Base-by-base conservation (phyloP, 2,329 filamentous ascomycete species). In the Talaromyces sp. region DNA sequence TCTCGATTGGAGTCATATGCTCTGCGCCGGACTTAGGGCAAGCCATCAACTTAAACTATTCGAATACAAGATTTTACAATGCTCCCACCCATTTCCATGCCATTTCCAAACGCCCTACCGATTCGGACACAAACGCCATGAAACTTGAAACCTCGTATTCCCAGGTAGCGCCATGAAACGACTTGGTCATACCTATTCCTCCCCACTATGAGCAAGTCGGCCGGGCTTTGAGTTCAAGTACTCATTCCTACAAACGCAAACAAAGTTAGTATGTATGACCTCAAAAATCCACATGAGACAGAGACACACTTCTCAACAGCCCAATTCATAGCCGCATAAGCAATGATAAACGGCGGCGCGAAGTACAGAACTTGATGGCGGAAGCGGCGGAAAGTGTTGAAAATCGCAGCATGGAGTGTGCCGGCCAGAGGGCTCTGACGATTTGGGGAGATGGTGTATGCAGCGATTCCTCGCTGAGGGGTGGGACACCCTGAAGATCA, bases 301-400 rank as follows among this genome's bases (percentile, higher is more conserved):
- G 2, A 43, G 19, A 13, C 43, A n/a, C 86, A 98, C 95, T 89
- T 88, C 82, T 97, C 89, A 74, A 87, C 89, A 70, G 95, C 94
- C 95, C 95, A 99, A 77, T 90, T 82, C 89, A 98, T 91, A 70
- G 87, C 77, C 77, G 89, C 87, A 84, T 98, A 99, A 71, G 86
- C 93, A 71, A 85, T 79, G 69, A 95, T 73, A 72, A 97, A 82
- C 45, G 93, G 90, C 67, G 95, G 91, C 31, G 89, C 86, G 80
- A 93, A 89, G 86, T 93, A 99, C 72, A 98, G 88, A 72, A 96
- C 88, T 85, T 98, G 95, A 72, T 85, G 80, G 78, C 88, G 89
- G 82, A 90, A 91, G 75, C 95, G 89, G 80, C 95, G 89, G 86
- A 90, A 96, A 73, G 88, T 89, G 87, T 99, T 99, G 89, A 98